Base-by-base conservation (phyloP, 345 rosid species). In the Rhizophora apiculata region DNA sequence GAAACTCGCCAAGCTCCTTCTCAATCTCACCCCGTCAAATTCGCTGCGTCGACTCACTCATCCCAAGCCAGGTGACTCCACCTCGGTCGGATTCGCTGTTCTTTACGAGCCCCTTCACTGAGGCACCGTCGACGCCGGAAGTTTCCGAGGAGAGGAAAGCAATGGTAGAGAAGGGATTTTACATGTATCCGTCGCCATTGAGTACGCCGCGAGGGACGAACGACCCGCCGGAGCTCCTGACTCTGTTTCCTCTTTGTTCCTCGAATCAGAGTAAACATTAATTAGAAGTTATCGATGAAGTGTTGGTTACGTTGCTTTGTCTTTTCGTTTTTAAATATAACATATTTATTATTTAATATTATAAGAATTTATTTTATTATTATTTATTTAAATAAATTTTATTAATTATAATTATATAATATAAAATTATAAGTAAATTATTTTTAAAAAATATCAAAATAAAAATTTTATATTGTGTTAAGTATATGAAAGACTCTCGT, bases 11-110 rank as follows among this genome's bases (percentile, higher is more conserved):
- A 48, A 70, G 57, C 8, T 27, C 67, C 59, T 48, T 74, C 6
- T 60, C 27, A 26, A 18, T 27, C 58, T 54, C 67, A 15, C 64
- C 66, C 6, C 43, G 54, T 11, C 69, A 51, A 26, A 15, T 61
- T 8, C 72, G 51, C 37, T 64, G 10, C 7, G 6, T 62, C 11
- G 62, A 75, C 29, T 83, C 86, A 0, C 71, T 72, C 24, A 7
- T 72, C 54, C 75, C 69, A 7, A 83, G 86, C 53, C 86, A 85
- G 0, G 83, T 79, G 48, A 84, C 87, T 6, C 87, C 87, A 3
- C 78, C 76, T 0, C 68, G 77, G 3, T 64, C 76, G 29, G 84
- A 74, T 6, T 64, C 67, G 24, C 57, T 60, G 34, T 81, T 83
- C 48, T 69, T 77, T 56, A 69, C 63, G 0, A 70, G 80, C n/a